Evolutionary conservation across 2,329 filamentous ascomycete species (phyloP).

Genomic region (Penicillium italicum): DNA sequence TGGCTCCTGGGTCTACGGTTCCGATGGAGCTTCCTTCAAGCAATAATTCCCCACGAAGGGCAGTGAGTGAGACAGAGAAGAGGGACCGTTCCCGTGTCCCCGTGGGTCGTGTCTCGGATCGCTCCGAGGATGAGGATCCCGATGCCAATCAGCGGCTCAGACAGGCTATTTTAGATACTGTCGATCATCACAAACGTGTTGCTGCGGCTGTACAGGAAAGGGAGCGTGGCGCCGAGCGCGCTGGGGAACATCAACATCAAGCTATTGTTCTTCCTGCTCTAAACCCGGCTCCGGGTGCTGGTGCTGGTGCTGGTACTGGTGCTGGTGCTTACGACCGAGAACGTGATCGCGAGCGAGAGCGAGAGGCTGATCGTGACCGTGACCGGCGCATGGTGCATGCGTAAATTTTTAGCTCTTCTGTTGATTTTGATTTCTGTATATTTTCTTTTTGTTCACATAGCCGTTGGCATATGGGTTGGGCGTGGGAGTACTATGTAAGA

Average conservation of each 20-base stretch:
- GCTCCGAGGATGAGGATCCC: slow-evolving; percentile 34
- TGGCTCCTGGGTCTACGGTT: slow-evolving; percentile 20
- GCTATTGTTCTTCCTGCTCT: neutral
- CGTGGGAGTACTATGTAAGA: slow-evolving; percentile 8
- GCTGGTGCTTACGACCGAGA: slow-evolving; percentile 9
- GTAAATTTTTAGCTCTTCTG: slow-evolving; percentile 7
- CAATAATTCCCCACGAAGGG: slow-evolving; percentile 34
- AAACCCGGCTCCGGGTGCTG: neutral
- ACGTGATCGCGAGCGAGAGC: slow-evolving; percentile 16
- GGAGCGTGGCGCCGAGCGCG: slow-evolving; percentile 24
- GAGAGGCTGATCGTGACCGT: slow-evolving; percentile 21
- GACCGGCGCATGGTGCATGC: slow-evolving; percentile 31
- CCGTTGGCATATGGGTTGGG: slow-evolving; percentile 13
- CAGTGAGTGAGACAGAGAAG: slow-evolving; percentile 38
- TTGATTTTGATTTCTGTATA: slow-evolving; percentile 12
- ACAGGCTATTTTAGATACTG: slow-evolving; percentile 44
- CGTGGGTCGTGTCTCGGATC: neutral
- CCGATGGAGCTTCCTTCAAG: slow-evolving; percentile 16
- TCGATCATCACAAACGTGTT: slow-evolving; percentile 38
- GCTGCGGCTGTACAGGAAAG: slow-evolving; percentile 34
- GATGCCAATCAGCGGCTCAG: slow-evolving; percentile 41
- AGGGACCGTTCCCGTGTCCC: slow-evolving; percentile 5
- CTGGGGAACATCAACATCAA: slow-evolving; percentile 12
- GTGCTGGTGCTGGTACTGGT: too few relatives aligned
- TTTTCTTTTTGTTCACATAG: slow-evolving; percentile 11